Evolutionary conservation across 441 rosid genomes (phyloP).

Genomic region (Pelargonium australe): DNA sequence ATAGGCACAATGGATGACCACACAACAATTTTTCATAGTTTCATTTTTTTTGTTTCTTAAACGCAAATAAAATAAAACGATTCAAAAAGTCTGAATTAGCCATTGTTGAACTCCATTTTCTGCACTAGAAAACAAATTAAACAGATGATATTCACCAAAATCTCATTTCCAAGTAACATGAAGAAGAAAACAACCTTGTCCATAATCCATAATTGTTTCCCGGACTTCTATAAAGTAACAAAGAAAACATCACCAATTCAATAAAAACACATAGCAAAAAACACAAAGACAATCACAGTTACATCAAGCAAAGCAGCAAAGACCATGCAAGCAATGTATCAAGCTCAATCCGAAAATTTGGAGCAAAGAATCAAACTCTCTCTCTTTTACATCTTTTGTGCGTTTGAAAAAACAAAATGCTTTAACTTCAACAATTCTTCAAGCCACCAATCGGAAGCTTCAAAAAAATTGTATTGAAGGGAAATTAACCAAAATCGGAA

Average conservation of each 20-base stretch:
- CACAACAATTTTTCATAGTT: neutral
- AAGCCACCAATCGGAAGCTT: neutral
- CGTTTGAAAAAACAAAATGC: neutral
- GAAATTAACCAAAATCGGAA: neutral
- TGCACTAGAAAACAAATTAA: neutral
- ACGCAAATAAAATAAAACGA: neutral
- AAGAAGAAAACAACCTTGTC: constrained; percentile 23
- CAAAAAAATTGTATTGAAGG: neutral
- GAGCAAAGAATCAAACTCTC: constrained; percentile 28
- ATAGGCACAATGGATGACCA: neutral
- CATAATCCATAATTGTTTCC: constrained; percentile 31
- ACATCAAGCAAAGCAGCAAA: constrained; percentile 8
- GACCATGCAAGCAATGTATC: constrained; percentile 33
- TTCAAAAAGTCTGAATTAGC: neutral
- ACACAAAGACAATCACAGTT: neutral
- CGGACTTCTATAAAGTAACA: neutral
- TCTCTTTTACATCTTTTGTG: neutral
- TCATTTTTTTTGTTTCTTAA: neutral
- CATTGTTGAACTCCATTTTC: neutral
- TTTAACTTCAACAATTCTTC: neutral
- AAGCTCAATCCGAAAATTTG: constrained; percentile 3
- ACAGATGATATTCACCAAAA: neutral
- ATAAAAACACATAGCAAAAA: neutral
- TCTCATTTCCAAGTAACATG: neutral
- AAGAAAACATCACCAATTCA: neutral